Conservation (phyloP, 164 flowering plant genomes). For the Aristolochia contorta region DNA sequence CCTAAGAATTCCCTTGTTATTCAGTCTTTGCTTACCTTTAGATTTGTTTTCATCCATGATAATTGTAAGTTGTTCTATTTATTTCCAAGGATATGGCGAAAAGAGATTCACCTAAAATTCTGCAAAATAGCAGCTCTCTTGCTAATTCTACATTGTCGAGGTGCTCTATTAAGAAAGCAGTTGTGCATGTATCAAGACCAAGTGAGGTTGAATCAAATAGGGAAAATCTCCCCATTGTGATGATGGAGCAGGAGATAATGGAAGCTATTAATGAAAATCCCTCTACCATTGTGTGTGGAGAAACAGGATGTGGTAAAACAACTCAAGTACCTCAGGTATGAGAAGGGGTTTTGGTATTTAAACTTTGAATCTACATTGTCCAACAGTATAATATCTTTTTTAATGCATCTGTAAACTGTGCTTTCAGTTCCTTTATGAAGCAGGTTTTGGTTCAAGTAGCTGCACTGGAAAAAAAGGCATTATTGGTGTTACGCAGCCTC, state of each 20-base stretch:
- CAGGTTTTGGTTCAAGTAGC: slow-evolving; percentile 71
- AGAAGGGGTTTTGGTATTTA: not conserved
- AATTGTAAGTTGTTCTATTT: not conserved
- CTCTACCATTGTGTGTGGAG: slow-evolving; percentile 73
- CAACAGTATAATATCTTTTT: not conserved
- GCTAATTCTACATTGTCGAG: slow-evolving; percentile 10
- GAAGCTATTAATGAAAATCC: slow-evolving; percentile 75
- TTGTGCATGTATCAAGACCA: slow-evolving; percentile 78
- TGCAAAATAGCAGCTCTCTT: slow-evolving; percentile 5
- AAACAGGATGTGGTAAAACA: slow-evolving; percentile 96
- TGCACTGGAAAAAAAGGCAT: slow-evolving; percentile 40
- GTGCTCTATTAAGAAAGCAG: slow-evolving; percentile 27
- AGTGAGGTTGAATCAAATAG: slow-evolving; percentile 53
- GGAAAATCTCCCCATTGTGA: slow-evolving; percentile 80
- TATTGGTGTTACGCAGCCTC: slow-evolving; percentile 93
- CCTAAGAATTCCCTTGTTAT: not conserved
- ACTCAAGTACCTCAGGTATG: slow-evolving; percentile 92
- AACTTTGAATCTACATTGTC: not conserved
- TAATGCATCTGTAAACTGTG: not conserved
- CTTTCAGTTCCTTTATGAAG: slow-evolving; percentile 90
- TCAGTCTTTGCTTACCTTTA: not conserved
- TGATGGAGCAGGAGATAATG: slow-evolving; percentile 99
- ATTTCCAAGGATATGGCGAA: slow-evolving; percentile 25
- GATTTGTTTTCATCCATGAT: not conserved
- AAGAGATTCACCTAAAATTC: slow-evolving; percentile 9